phyloP scores from a whole-genome alignment of 306 rosid genomes.

The Lithocarpus polystachyus region DNA sequence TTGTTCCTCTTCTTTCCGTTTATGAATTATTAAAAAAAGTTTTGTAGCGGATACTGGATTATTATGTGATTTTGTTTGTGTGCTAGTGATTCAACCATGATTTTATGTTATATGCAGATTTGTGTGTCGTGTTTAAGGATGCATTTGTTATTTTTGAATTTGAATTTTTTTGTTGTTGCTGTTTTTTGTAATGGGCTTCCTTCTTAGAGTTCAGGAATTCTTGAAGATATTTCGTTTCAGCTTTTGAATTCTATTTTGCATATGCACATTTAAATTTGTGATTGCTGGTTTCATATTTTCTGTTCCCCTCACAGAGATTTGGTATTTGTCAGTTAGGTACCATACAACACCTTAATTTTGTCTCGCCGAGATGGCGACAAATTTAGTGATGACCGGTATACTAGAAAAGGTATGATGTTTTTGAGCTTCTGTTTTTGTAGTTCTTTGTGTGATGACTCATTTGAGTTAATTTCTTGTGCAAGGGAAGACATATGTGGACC shows the following conservation, averaged over 20 bases:
- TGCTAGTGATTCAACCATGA: not conserved
- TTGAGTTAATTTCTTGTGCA: conserved; percentile 2
- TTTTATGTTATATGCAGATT: not conserved
- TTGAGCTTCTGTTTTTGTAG: not conserved
- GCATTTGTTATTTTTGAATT: not conserved
- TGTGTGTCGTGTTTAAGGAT: not conserved
- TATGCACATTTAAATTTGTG: not conserved
- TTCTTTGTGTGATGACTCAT: conserved; percentile 1
- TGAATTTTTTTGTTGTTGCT: not conserved
- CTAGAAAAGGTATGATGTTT: conserved; percentile 65
- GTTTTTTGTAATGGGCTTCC: not conserved
- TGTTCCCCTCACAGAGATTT: not conserved
- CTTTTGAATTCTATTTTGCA: not conserved
- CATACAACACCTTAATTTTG: not conserved
- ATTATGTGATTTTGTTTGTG: not conserved
- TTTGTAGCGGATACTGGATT: not conserved
- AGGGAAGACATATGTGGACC: not conserved
- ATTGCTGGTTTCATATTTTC: not conserved
- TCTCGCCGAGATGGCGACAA: conserved; percentile 59
- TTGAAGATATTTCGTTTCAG: not conserved
- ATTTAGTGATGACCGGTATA: conserved; percentile 65
- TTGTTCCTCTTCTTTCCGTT: not conserved
- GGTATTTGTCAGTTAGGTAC: not conserved
- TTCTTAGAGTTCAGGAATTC: not conserved
- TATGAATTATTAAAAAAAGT: not conserved